Conservation (phyloP, 129 eudicot species). For the Lactuca saligna region DNA sequence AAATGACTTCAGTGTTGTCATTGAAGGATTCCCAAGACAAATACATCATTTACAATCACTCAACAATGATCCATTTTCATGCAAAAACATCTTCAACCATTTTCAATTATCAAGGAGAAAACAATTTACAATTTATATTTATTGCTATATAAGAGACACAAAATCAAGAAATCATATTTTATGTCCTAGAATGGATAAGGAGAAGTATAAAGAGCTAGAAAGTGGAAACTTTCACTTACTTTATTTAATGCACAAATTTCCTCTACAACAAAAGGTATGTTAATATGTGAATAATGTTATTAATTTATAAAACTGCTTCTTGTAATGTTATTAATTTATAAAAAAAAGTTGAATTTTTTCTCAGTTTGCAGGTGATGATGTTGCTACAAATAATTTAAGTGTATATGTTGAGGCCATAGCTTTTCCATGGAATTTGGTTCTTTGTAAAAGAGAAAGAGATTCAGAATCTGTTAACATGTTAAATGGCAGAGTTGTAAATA, state of each 20-base stretch:
- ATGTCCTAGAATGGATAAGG: conserved; percentile 28
- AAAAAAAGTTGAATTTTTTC: conserved; percentile 1
- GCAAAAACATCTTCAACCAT: conserved; percentile 53
- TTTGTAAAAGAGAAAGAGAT: conserved; percentile 36
- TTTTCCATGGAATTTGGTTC: conserved; percentile 72
- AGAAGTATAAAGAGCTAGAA: conserved; percentile 39
- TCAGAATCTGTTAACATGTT: conserved; percentile 13
- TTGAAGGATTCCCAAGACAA: conserved; percentile 52
- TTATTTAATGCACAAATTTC: conserved; percentile 63
- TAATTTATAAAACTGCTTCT: neutral
- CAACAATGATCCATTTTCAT: conserved; percentile 51
- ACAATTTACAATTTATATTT: conserved; percentile 40
- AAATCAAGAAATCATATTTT: conserved; percentile 33
- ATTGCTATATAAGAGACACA: conserved; percentile 32
- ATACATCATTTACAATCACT: conserved; percentile 30
- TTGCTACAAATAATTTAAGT: conserved; percentile 41
- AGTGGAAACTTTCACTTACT: conserved; percentile 72
- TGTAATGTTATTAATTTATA: conserved; percentile 6
- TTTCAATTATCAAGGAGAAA: conserved; percentile 27
- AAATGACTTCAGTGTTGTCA: conserved; percentile 52
- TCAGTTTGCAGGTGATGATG: conserved; percentile 58
- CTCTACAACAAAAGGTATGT: conserved; percentile 60
- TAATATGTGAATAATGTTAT: neutral
- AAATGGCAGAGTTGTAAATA: conserved; percentile 26
- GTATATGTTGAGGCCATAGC: conserved; percentile 59